These are phyloP conservation scores for Eutrema salsugineum DNA, from an alignment of 441 rosid species.

Conservation along the genomic window DNA sequence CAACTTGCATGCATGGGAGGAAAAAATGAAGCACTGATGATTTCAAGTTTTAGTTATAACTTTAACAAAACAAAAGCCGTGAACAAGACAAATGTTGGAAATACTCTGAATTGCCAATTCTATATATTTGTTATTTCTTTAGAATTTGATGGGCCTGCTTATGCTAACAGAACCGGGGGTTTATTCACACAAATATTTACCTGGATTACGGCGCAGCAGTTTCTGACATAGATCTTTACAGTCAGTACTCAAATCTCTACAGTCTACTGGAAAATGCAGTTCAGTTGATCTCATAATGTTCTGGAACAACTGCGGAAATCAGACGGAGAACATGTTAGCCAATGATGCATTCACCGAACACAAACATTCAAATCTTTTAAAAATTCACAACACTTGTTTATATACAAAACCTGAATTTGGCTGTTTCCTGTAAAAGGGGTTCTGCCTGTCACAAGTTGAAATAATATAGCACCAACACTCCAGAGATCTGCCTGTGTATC, in stretches of 20 bases:
- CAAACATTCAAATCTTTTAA: background rate
- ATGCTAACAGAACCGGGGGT: background rate
- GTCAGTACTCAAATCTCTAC: slow-evolving; percentile 49
- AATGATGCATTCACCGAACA: slow-evolving; percentile 1
- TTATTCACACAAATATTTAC: slow-evolving; percentile 32
- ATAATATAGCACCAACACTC: slow-evolving; percentile 95
- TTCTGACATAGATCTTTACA: slow-evolving; percentile 90
- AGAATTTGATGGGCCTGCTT: background rate
- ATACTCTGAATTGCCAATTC: background rate
- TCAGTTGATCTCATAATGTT: slow-evolving; percentile 81
- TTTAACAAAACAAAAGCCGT: background rate
- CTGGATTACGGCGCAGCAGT: slow-evolving; percentile 86
- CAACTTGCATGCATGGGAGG: background rate
- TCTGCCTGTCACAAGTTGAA: slow-evolving; percentile 85
- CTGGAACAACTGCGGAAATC: slow-evolving; percentile 70
- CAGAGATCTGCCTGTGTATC: slow-evolving; percentile 94
- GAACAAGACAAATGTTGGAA: background rate
- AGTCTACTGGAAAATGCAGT: slow-evolving; percentile 63
- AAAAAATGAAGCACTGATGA: background rate
- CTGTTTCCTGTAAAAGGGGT: slow-evolving; percentile 88
- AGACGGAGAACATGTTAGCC: slow-evolving; percentile 12
- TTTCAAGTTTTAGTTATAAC: background rate
- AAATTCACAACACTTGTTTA: background rate
- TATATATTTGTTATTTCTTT: background rate
- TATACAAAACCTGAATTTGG: slow-evolving; percentile 67